These are phyloP conservation scores for Claviceps fusiformis DNA, from an alignment of 2,329 filamentous ascomycete species.

Conservation along the genomic window DNA sequence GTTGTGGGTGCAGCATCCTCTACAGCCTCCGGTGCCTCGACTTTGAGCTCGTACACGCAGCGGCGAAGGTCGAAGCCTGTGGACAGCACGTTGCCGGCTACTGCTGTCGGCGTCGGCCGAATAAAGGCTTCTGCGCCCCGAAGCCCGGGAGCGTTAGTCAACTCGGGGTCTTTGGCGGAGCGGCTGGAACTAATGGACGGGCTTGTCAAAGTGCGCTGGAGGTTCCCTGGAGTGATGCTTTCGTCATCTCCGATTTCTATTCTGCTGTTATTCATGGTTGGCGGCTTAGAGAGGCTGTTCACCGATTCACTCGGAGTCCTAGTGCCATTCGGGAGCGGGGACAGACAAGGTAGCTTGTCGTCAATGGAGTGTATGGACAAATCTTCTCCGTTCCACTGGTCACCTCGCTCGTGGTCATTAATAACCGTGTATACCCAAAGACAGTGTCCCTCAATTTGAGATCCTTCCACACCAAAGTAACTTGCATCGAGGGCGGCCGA, in stretches of 20 bases:
- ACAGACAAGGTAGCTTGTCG: slow-evolving; percentile 50
- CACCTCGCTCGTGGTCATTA: slow-evolving; percentile 81
- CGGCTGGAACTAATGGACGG: slow-evolving; percentile 49
- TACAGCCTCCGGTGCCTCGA: slow-evolving; percentile 48
- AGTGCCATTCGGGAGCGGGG: slow-evolving; percentile 31
- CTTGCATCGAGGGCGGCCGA: slow-evolving; percentile 90
- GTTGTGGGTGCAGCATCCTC: slow-evolving; percentile 57
- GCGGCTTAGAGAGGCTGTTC: slow-evolving; percentile 21
- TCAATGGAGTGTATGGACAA: slow-evolving; percentile 79
- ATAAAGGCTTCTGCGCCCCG: slow-evolving; percentile 90
- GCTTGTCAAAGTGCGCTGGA: slow-evolving; percentile 58
- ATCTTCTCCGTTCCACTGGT: slow-evolving; percentile 97
- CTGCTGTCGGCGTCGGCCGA: slow-evolving; percentile 65
- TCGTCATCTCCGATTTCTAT: slow-evolving; percentile 35
- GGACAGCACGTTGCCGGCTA: slow-evolving; percentile 54
- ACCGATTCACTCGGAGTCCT: slow-evolving; percentile 28
- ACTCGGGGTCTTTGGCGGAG: slow-evolving; percentile 38
- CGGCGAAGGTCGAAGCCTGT: slow-evolving; percentile 74
- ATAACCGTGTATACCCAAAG: slow-evolving; percentile 74
- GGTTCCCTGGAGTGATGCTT: slow-evolving; percentile 58
- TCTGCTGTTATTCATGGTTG: slow-evolving; percentile 10
- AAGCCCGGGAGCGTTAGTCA: slow-evolving; percentile 56
- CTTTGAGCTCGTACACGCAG: slow-evolving; percentile 60
- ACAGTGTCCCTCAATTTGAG: slow-evolving; percentile 70
- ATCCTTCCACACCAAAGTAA: slow-evolving; percentile 80